These are phyloP conservation scores for Dimargaris xerosporica DNA, from an alignment of 192 early-diverging fungal species.

Conservation along the genomic window DNA sequence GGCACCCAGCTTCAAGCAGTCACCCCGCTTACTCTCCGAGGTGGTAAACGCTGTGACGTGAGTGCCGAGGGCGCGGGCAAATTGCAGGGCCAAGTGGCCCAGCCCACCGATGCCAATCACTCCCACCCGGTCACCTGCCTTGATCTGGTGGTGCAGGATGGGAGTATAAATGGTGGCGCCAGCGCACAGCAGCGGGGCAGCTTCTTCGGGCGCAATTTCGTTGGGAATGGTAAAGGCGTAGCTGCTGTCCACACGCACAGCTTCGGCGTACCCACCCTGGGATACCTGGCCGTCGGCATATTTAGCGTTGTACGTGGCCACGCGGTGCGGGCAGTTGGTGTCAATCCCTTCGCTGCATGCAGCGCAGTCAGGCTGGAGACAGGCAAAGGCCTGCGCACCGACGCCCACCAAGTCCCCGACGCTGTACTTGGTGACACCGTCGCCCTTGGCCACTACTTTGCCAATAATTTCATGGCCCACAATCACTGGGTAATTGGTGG, in stretches of 20 bases:
- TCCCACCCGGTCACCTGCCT: conserved; percentile 45
- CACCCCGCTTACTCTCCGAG: conserved; percentile 35
- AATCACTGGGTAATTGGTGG: conserved; percentile 26
- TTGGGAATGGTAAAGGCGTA: conserved; percentile 53
- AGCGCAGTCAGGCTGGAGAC: conserved; percentile 31
- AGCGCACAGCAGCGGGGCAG: conserved; percentile 67
- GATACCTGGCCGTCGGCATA: conserved; percentile 34
- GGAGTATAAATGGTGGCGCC: conserved; percentile 63
- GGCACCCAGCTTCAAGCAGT: conserved; percentile 37
- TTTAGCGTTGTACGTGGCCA: conserved; percentile 35
- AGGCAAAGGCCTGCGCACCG: conserved; percentile 46
- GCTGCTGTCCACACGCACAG: conserved; percentile 35
- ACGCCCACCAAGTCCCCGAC: conserved; percentile 50
- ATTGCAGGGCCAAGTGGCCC: conserved; percentile 58
- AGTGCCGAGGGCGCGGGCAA: conserved; percentile 30
- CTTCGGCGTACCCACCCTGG: conserved; percentile 43
- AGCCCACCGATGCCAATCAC: conserved; percentile 70
- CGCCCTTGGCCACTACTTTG: conserved; percentile 38
- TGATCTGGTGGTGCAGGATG: conserved; percentile 39
- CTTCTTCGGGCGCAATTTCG: conserved; percentile 31
- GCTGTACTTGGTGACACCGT: conserved; percentile 29
- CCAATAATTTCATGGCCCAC: conserved; percentile 61
- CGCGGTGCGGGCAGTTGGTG: conserved; percentile 25
- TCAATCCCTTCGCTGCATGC: conserved; percentile 30
- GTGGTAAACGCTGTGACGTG: conserved; percentile 40